These are phyloP conservation scores for Trypanosoma scelopori DNA, from an alignment of 208 protist genomes.

Conservation along the genomic window DNA sequence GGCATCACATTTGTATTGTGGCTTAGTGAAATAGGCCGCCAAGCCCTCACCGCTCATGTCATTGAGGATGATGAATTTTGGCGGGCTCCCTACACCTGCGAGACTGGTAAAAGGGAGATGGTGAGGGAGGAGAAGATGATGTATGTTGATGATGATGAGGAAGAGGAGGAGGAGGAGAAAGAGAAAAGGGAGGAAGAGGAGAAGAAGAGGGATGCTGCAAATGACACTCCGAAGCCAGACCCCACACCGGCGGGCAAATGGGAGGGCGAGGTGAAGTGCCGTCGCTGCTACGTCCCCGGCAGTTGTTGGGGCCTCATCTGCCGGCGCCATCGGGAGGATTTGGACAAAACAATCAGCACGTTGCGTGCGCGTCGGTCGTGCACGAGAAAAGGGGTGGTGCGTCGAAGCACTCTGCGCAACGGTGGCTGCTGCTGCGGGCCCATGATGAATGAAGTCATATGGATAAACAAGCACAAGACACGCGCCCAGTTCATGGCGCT, in stretches of 20 bases:
- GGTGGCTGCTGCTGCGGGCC: not conserved
- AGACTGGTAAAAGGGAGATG: not conserved
- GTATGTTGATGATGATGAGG: too few species aligned
- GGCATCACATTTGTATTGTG: constrained; percentile 27
- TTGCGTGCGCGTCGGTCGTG: constrained; percentile 17
- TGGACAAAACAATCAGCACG: constrained; percentile 6
- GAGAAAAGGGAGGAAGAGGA: not conserved
- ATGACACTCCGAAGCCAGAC: not conserved
- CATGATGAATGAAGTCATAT: constrained; percentile 17
- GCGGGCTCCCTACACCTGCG: constrained; percentile 23
- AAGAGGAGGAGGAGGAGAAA: not conserved
- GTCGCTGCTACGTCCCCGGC: constrained; percentile 13
- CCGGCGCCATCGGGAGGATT: constrained; percentile 17
- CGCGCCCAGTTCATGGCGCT: constrained; percentile 31
- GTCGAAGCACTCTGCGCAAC: not conserved
- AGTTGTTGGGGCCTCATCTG: constrained; percentile 24
- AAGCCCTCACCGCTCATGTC: constrained; percentile 18
- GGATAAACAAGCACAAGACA: constrained; percentile 27
- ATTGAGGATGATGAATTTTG: constrained; percentile 22
- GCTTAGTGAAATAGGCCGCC: constrained; percentile 8
- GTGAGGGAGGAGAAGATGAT: not conserved
- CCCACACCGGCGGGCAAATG: not conserved
- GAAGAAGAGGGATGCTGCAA: not conserved
- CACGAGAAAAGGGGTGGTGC: constrained; percentile 6
- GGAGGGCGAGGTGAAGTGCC: constrained; percentile 29